Percentiles rank a stretch among this genome's conserved stretches.
Evolutionary conservation across 2,329 filamentous ascomycete species (phyloP).

Genomic region (Ophiosphaerella korrae): DNA sequence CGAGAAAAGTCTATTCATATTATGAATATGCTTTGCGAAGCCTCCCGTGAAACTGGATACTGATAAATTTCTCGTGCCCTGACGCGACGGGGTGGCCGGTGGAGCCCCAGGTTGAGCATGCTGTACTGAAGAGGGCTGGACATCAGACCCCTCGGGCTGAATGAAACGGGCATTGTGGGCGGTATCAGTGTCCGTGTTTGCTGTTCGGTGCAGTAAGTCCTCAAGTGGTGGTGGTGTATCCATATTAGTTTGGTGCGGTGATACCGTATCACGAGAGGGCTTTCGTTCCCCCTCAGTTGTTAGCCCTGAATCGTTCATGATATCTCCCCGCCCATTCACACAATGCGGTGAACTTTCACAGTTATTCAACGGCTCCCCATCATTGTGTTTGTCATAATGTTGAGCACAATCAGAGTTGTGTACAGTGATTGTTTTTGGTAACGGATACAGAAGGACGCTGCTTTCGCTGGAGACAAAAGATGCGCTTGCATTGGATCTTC

Average conservation of each 20-base stretch:
- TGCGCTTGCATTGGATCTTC: slow-evolving; percentile 2
- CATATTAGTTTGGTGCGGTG: slow-evolving; percentile 11
- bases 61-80: slow-evolving; percentile 25
- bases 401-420: slow-evolving; percentile 31
- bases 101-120: slow-evolving; percentile 4
- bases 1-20: slow-evolving; percentile 26
- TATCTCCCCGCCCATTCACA: slow-evolving; percentile 31
- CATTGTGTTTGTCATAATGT: slow-evolving; percentile 30
- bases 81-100: slow-evolving; percentile 5
- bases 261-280: slow-evolving; percentile 15
- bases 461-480: slow-evolving; percentile 3
- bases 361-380: slow-evolving; percentile 5
- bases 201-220: slow-evolving; percentile 22
- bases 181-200: slow-evolving; percentile 13
- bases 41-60: slow-evolving; percentile 32
- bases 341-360: slow-evolving; percentile 18
- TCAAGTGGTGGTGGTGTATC: slow-evolving; percentile 26
- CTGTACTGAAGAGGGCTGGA: slow-evolving; percentile 2
- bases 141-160: slow-evolving; percentile 19
- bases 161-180: slow-evolving; percentile 13
- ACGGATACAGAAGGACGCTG: slow-evolving; percentile 3
- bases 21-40: slow-evolving; percentile 25
- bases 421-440: slow-evolving; percentile 8
- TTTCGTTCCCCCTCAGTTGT: slow-evolving; percentile 8
- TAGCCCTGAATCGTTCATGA: slow-evolving; percentile 25